Conservation (phyloP, 2,329 filamentous ascomycete genomes). For the Didymella keratinophila region DNA sequence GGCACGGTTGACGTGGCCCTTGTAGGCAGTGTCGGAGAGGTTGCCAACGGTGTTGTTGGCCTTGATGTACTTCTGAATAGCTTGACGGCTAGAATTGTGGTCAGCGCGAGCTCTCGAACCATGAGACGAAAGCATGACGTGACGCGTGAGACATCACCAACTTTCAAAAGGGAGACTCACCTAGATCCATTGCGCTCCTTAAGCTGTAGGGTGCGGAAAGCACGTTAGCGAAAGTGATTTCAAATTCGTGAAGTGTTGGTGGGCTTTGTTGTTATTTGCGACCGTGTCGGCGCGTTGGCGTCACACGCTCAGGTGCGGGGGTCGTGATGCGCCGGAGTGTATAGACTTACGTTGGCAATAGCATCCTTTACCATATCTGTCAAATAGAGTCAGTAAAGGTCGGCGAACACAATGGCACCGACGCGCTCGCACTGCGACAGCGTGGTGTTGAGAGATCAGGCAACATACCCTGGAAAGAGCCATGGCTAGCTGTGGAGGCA, state of each 20-base stretch:
- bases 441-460: conserved; percentile 54
- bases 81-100: conserved; percentile 65
- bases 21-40: conserved; percentile 66
- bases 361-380: conserved; percentile 78
- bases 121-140: conserved; percentile 37
- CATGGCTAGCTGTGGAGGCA: conserved; percentile 63
- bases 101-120: conserved; percentile 43
- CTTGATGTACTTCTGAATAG: conserved; percentile 77
- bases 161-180: conserved; percentile 57
- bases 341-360: conserved; percentile 72
- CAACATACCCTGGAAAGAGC: conserved; percentile 70
- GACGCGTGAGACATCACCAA: conserved; percentile 33
- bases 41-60: conserved; percentile 72
- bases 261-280: conserved; percentile 39
- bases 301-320: conserved; percentile 47
- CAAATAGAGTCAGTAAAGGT: conserved; percentile 60
- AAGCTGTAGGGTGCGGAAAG: conserved; percentile 61
- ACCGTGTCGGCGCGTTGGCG: conserved; percentile 43
- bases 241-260: conserved; percentile 17
- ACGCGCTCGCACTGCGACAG: conserved; percentile 55
- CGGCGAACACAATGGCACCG: conserved; percentile 59
- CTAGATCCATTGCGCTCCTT: conserved; percentile 76
- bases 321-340: conserved; percentile 57
- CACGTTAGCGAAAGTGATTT: conserved; percentile 57
- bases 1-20: conserved; percentile 84